phyloP scores from a whole-genome alignment of 2,329 filamentous ascomycete species.

The Stagonosporopsis vannaccii region DNA sequence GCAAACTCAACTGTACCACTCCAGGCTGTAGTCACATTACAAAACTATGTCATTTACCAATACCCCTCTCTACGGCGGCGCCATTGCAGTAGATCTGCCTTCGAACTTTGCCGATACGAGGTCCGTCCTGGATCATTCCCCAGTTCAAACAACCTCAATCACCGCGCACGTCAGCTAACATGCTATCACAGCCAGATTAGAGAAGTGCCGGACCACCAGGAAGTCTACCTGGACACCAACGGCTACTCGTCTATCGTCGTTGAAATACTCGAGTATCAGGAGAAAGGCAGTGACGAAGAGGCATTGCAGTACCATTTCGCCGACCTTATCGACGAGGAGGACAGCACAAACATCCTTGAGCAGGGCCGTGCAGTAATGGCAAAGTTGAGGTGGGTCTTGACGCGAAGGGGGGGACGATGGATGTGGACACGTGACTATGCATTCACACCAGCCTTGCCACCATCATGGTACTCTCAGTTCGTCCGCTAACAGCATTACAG shows the following conservation, averaged over 20 bases:
- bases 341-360: constrained; percentile 46
- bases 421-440: constrained; percentile 4
- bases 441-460: background rate
- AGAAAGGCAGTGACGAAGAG: constrained; percentile 70
- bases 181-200: constrained; percentile 66
- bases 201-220: constrained; percentile 85
- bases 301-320: constrained; percentile 63
- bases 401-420: background rate
- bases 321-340: constrained; percentile 54
- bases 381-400: constrained; percentile 48
- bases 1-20: constrained; percentile 11
- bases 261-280: constrained; percentile 86
- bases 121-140: constrained; percentile 54
- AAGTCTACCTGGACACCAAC: constrained; percentile 84
- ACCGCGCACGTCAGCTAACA: constrained; percentile 15
- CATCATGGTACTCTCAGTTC: background rate
- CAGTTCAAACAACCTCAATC: constrained; percentile 7
- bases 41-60: constrained; percentile 63
- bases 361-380: constrained; percentile 38
- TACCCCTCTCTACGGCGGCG: constrained; percentile 74
- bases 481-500: constrained; percentile 26
- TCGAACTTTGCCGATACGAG: constrained; percentile 75
- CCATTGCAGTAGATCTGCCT: constrained; percentile 73
- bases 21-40: background rate
- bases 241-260: constrained; percentile 89